Percentiles rank a stretch among this genome's conserved stretches.
These are phyloP conservation scores for Leishmania braziliensis DNA, from an alignment of 208 protist genomes.

Conservation along the genomic window DNA sequence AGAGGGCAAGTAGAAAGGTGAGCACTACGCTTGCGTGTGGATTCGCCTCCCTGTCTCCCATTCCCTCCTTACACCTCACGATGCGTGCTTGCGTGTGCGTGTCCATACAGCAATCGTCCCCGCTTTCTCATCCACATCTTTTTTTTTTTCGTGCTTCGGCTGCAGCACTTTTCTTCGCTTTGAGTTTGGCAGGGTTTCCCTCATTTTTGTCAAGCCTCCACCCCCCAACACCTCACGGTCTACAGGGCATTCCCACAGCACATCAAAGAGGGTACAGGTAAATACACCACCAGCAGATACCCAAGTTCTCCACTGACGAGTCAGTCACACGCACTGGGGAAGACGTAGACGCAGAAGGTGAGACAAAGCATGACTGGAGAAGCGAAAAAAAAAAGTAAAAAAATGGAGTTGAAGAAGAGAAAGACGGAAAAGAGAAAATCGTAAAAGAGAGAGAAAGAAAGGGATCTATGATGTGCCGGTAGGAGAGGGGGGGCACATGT, in stretches of 20 bases:
- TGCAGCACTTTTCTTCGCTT: not conserved
- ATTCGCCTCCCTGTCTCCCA: not conserved
- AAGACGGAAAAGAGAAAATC: slow-evolving; percentile 8
- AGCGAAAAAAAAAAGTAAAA: not conserved
- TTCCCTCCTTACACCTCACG: not conserved
- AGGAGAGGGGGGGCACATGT: not conserved
- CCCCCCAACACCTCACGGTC: not conserved
- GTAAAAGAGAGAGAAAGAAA: not conserved
- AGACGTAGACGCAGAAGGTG: not conserved
- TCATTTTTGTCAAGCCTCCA: not conserved
- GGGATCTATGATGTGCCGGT: slow-evolving; percentile 22
- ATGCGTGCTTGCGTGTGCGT: not conserved
- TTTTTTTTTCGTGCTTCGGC: not conserved
- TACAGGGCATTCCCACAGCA: not conserved
- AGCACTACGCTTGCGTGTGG: not conserved
- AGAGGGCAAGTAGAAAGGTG: not conserved
- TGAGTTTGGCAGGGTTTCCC: no score
- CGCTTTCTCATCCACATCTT: no score
- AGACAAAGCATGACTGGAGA: not conserved
- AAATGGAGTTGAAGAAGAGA: slow-evolving; percentile 4
- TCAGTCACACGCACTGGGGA: not conserved
- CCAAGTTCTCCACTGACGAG: not conserved
- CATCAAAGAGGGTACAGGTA: not conserved
- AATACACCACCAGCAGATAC: not conserved
- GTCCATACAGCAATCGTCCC: not conserved